phyloP scores from a whole-genome alignment of 2,329 filamentous ascomycete genomes.

The Myriangium duriaei region DNA sequence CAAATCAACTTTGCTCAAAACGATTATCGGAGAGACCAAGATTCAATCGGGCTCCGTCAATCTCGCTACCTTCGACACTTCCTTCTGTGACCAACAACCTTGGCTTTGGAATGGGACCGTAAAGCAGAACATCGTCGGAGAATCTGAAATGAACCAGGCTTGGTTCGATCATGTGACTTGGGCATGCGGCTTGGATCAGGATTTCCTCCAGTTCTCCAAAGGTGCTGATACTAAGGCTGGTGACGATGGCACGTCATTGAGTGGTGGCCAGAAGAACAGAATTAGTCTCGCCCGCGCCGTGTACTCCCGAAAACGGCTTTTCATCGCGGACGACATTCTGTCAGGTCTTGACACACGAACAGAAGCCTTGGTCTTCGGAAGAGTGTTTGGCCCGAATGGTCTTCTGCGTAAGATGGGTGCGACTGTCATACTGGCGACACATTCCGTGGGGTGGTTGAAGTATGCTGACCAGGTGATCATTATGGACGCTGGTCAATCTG shows the following conservation, averaged over 20 bases:
- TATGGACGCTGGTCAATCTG: slow-evolving; percentile 4
- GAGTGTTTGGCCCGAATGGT: slow-evolving; percentile 30
- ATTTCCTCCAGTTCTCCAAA: slow-evolving; percentile 62
- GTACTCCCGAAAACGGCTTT: slow-evolving; percentile 64
- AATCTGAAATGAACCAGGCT: slow-evolving; percentile 54
- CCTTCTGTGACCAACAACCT: slow-evolving; percentile 13
- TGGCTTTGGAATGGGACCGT: slow-evolving; percentile 78
- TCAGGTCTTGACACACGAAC: slow-evolving; percentile 53
- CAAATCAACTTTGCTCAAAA: slow-evolving; percentile 13
- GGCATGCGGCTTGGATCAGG: slow-evolving; percentile 62
- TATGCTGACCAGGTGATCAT: slow-evolving; percentile 30
- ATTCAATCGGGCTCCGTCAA: slow-evolving; percentile 2
- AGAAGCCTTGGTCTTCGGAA: slow-evolving; percentile 29
- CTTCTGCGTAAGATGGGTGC: slow-evolving; percentile 26
- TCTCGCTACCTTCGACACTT: slow-evolving; percentile 5
- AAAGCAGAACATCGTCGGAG: slow-evolving; percentile 66
- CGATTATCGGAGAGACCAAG: slow-evolving; percentile 10
- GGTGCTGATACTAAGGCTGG: slow-evolving; percentile 73
- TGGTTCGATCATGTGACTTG: slow-evolving; percentile 59
- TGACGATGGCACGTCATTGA: slow-evolving; percentile 72
- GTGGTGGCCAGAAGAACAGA: slow-evolving; percentile 72
- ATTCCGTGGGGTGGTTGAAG: slow-evolving; percentile 24
- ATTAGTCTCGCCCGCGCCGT: slow-evolving; percentile 67
- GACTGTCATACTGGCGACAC: slow-evolving; percentile 34
- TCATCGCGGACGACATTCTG: slow-evolving; percentile 75